phyloP scores from a whole-genome alignment of 2,329 filamentous ascomycete genomes.

The Eutypella sp. region DNA sequence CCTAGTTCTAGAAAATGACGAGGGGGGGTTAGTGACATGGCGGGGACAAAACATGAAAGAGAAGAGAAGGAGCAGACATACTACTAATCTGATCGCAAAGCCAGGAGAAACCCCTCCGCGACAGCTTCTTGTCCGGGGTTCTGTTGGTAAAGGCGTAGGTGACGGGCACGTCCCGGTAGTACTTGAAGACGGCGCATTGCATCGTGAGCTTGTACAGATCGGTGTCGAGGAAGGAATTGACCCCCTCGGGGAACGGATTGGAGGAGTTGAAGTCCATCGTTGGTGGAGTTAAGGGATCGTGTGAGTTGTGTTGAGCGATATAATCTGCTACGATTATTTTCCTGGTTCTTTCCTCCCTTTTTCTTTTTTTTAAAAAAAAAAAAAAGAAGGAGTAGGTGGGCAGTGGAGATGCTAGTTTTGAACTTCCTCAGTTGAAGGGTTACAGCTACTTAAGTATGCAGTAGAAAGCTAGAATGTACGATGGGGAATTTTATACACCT shows the following conservation, averaged over 20 bases:
- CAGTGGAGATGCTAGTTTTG: no score
- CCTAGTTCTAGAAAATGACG: slow-evolving; percentile 61
- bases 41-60: slow-evolving; percentile 6
- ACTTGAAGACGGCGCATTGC: slow-evolving; percentile 94
- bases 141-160: slow-evolving; percentile 95
- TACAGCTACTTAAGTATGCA: background rate
- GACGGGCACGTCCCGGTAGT: slow-evolving; percentile 77
- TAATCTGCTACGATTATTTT: no score
- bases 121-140: slow-evolving; percentile 89
- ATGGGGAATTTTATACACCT: no score
- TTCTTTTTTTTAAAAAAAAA: no score
- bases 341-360: no score
- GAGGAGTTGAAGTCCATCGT: slow-evolving; percentile 60
- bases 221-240: slow-evolving; percentile 79
- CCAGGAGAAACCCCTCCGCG: slow-evolving; percentile 78
- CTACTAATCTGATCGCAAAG: slow-evolving; percentile 76
- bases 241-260: slow-evolving; percentile 65
- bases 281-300: no score
- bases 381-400: background rate
- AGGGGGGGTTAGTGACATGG: slow-evolving; percentile 16
- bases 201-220: slow-evolving; percentile 96
- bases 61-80: slow-evolving; percentile 33
- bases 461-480: no score
- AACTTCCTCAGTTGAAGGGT: no score
- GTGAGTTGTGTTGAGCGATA: no score